Evolutionary conservation across 192 early-diverging fungal genomes (phyloP), one percentile per base, ranked within the genome.

Genomic region (Linderina pennispora): DNA sequence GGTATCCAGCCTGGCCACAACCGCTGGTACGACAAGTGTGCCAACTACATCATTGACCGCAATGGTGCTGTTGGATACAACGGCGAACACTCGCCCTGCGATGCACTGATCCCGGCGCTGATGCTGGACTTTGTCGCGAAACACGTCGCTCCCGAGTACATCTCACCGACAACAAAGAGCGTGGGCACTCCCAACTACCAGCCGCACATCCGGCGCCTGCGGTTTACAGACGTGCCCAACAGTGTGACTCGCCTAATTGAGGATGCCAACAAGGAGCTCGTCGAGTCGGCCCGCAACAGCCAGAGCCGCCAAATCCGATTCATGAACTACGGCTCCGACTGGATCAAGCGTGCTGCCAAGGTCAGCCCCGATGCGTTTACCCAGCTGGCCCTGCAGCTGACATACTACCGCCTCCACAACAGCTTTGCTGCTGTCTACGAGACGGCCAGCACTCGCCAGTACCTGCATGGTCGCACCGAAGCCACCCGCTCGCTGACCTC

Each of bases 1-100:
- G 56, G 55, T 10, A 58, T 51, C 8, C 50, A 32, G 0, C 51
- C 56, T n/a, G 90, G 86, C 3, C 82, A 79, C 62, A 95, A 95
- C 54, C 76, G 92, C 3, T 94, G 92, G 92, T 90, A 85, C 50
- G 92, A 94, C 64, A 94, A 91, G 61, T 74, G 73, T 6, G 40
- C 87, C n/a, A 80, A 67, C 13, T 45, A 89, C 22, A 58, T 78
- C 21, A 66, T 91, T 38, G 83, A 86, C 39, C 79, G 81, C 46
- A 88, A 88, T 58, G 92, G 89, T 36, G 60, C 78, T 10, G 76
- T 71, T 14, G 74, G 65, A 3, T 66, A 80, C 22, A 43, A 78
- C 35, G 85, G 85, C 18, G 85, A 87, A 76, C 90, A 92, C 75
- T 82, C 90, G 1, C 90, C 90, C 8, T 83, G 83, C 49, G 90